These are phyloP conservation scores for Zygosaccharomyces gambellarensis DNA, from an alignment of 805 yeast genomes.

Conservation along the genomic window DNA sequence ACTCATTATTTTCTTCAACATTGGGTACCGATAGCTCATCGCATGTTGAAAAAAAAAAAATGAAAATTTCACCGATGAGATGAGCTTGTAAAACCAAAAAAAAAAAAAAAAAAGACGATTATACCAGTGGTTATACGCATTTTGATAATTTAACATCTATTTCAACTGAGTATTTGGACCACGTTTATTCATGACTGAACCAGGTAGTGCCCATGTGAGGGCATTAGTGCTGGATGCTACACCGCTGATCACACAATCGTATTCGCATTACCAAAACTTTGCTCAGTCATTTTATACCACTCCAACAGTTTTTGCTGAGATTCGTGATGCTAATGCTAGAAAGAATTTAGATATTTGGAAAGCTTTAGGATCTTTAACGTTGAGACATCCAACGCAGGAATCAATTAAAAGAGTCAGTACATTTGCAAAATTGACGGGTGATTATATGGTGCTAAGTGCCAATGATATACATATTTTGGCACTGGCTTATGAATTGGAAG, in stretches of 20 bases:
- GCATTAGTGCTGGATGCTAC: conserved; percentile 88
- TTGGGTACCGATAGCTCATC: conserved; percentile 41
- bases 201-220: conserved; percentile 37
- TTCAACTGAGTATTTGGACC: background rate
- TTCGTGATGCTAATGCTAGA: conserved; percentile 80
- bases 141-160: background rate
- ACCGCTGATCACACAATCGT: conserved; percentile 83
- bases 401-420: conserved; percentile 60
- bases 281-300: conserved; percentile 79
- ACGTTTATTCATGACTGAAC: conserved; percentile 3
- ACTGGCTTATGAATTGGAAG: conserved; percentile 80
- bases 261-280: conserved; percentile 61
- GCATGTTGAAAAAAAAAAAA: conserved; percentile 30
- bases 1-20: background rate
- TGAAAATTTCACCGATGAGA: conserved; percentile 8
- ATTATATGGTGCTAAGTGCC: conserved; percentile 75
- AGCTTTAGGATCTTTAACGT: conserved; percentile 46
- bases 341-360: conserved; percentile 78
- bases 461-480: conserved; percentile 94
- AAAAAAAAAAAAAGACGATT: background rate
- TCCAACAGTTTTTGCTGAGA: conserved; percentile 84
- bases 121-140: background rate
- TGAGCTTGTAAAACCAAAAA: conserved; percentile 6
- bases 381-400: conserved; percentile 72
- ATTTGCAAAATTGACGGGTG: conserved; percentile 89